Conservation (phyloP, 1,284 basidiomycete species). For the Sporisorium iseilematis-ciliati region DNA sequence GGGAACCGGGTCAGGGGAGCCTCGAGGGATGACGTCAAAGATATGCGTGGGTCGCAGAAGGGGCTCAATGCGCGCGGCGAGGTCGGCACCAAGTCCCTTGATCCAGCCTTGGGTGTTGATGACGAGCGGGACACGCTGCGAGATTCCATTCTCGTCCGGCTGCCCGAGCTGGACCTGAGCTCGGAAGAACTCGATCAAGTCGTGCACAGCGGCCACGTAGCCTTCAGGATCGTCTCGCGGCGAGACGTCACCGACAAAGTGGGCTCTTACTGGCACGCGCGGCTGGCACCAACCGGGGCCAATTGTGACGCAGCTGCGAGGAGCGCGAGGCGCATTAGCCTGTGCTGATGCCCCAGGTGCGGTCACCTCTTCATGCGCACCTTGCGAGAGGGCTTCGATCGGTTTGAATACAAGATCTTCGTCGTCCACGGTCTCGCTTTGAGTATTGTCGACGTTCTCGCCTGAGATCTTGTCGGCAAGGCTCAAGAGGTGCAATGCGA, state of each 20-base stretch:
- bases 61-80: slow-evolving; percentile 79
- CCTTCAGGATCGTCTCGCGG: slow-evolving; percentile 83
- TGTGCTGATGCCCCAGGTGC: not conserved
- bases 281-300: slow-evolving; percentile 71
- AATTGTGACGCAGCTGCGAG: slow-evolving; percentile 23
- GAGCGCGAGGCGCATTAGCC: not conserved
- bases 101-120: slow-evolving; percentile 98
- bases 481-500: slow-evolving; percentile 80
- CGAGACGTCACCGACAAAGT: slow-evolving; percentile 84
- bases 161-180: slow-evolving; percentile 26
- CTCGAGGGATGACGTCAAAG: slow-evolving; percentile 72
- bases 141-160: slow-evolving; percentile 1
- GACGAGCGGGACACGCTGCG: slow-evolving; percentile 76
- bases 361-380: not conserved
- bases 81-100: slow-evolving; percentile 89
- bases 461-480: slow-evolving; percentile 1
- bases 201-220: slow-evolving; percentile 80
- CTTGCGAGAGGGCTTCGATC: not conserved
- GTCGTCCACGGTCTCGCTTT: not conserved
- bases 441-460: not conserved
- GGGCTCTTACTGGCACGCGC: slow-evolving; percentile 78
- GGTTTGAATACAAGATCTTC: not conserved
- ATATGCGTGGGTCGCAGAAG: slow-evolving; percentile 77
- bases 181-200: slow-evolving; percentile 77
- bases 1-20: slow-evolving; percentile 14